Evolutionary conservation across 192 early-diverging fungal species (phyloP), one percentile per base, ranked within the genome.

Genomic region (Backusella parvicylindrica): DNA sequence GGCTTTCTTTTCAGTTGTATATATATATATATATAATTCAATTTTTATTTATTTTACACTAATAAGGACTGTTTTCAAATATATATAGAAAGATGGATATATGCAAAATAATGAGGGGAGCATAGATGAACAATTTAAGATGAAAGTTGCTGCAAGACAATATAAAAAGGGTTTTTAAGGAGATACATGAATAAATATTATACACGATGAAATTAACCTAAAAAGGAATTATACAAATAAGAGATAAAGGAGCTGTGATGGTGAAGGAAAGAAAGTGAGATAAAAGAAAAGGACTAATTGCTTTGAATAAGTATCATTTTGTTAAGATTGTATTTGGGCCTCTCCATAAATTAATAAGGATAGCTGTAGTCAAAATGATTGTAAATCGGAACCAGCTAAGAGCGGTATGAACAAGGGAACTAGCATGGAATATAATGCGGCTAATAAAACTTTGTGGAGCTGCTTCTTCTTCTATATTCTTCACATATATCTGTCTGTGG

Each of bases 351-450:
- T 83, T 85, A 71, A 89, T 84, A 21, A 84, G 69, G 6, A 85
- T 69, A 26, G 86, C 85, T 6, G 83, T 77, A 32, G 81, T 75
- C 53, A 89, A 43, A 36, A 87, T 77, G 18, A 82, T 66, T 16
- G 83, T 64, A 75, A 89, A 89, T 35, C 84, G 77, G 77, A 81
- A 84, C 87, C 87, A 89, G 7, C 83, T 80, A 79, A 82, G 82
- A 65, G 86, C 32, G n/a, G 71, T 71, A 36, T 79, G 53, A 41
- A 82, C 74, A 16, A 85, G 49, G 63, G 71, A 40, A 4, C 43
- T 40, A 50, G 36, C 40, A 33, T 26, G 74, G 26, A 50, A 66
- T 26, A 38, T 6, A 8, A 74, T 75, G 6, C 40, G 63, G 32
- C 21, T 38, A 36, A 36, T 26, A 64, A 63, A 32, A 47, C 73